Base-by-base conservation (phyloP, 768 basidiomycete species). In the Phlebiopsis flavidoalba region DNA sequence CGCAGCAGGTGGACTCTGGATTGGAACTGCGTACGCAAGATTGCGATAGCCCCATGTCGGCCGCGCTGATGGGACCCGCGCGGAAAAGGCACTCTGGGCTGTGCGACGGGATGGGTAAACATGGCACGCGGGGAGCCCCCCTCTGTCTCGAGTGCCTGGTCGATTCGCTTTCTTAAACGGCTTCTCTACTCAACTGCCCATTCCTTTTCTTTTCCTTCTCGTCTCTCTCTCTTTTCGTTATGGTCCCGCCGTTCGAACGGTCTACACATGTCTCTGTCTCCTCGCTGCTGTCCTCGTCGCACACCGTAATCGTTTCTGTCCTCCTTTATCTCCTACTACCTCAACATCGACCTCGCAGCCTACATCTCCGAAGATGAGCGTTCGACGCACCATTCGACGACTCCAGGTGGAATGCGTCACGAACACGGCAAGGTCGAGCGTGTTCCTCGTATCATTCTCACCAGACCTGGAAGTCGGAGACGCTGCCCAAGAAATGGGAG, bases 391-490 rank as follows among this genome's bases (percentile, higher is more conserved):
- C 80, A 59, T 76, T 79, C 72, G 79, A 80, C 65, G 60, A 73
- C 77, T 24, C 79, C 48, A 82, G 84, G 51, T 85, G 82, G 81
- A 88, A 89, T 69, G 82, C 86, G 24, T 72, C 86, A 4, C n/a
- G 77, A 83, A 24, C 81, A 85, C 65, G 81, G 79, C 60, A 77
- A 80, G 63, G 76, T 83, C 43, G 91, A 97, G 69, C 84, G 81
- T 65, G 86, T 98, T 40, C 97, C 95, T 3, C 83, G 93, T 54
- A 91, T 99, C 60, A 83, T 99, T 52, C n/a, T n/a, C 97, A 99
- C 74, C 96, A 98, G 82, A 98, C 97, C 22, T 99, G 97, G 97
- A 97, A 95, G 79, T 86, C 89, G 10, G 89, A 95, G 58, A 83
- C 82, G 0, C 79, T 99, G 22, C 97, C 97, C 2, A 74, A 78